These are phyloP conservation scores for Fistulifera solaris DNA, from an alignment of 108 stramenopile species.

Conservation along the genomic window DNA sequence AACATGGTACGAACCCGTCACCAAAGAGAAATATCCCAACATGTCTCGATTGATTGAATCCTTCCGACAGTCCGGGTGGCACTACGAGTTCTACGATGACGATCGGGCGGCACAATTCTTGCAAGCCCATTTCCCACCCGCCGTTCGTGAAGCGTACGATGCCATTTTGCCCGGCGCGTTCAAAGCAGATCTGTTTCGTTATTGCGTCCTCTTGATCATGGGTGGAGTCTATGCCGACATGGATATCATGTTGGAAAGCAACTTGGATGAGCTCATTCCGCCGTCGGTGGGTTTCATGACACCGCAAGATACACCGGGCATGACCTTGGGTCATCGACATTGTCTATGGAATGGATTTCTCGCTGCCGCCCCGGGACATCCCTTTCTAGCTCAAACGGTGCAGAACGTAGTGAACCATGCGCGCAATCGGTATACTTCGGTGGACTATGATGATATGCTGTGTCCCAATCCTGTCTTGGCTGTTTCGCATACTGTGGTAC, in stretches of 20 bases:
- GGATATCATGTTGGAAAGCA: slow-evolving; percentile 55
- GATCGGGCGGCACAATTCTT: slow-evolving; percentile 37
- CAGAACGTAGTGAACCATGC: slow-evolving; percentile 58
- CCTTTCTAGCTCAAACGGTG: slow-evolving; percentile 34
- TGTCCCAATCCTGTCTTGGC: slow-evolving; percentile 28
- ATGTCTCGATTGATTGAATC: slow-evolving; percentile 54
- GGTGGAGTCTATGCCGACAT: slow-evolving; percentile 64
- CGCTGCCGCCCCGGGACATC: slow-evolving; percentile 53
- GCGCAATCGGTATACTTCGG: slow-evolving; percentile 60
- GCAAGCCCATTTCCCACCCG: slow-evolving; percentile 43
- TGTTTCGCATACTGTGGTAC: slow-evolving; percentile 23
- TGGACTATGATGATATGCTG: slow-evolving; percentile 52
- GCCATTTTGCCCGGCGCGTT: slow-evolving; percentile 32
- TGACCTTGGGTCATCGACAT: slow-evolving; percentile 1
- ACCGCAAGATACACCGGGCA: slow-evolving; percentile 47
- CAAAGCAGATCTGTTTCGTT: slow-evolving; percentile 63
- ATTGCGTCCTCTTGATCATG: slow-evolving; percentile 52
- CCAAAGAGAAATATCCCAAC: slow-evolving; percentile 54
- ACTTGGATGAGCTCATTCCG: slow-evolving; percentile 41
- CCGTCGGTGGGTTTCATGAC: slow-evolving; percentile 51
- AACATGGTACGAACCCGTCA: slow-evolving; percentile 61
- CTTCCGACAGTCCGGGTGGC: slow-evolving; percentile 50
- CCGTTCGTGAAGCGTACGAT: slow-evolving; percentile 52
- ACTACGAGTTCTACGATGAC: slow-evolving; percentile 54
- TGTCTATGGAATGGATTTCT: slow-evolving; percentile 65